A percentile compares a stretch with the other conserved stretches of the same genome.
These are phyloP conservation scores for Schwanniomyces pseudopolymorphus DNA, from an alignment of 805 yeast species.

Conservation along the genomic window DNA sequence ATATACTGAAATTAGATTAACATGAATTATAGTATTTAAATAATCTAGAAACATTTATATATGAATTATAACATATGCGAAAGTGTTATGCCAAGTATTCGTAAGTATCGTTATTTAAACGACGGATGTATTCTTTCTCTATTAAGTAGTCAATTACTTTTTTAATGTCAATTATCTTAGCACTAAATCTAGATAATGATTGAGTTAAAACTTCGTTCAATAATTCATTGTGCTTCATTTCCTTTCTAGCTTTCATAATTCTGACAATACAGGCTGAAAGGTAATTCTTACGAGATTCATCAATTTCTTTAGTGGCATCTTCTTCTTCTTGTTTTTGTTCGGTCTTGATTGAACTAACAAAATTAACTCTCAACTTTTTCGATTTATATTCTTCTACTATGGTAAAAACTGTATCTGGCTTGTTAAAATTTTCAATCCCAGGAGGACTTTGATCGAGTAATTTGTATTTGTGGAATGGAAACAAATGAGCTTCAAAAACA, in stretches of 20 bases:
- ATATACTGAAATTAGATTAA: background rate
- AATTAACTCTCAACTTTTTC: constrained; percentile 79
- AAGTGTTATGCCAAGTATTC: constrained; percentile 68
- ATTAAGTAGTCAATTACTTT: constrained; percentile 80
- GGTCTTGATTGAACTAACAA: constrained; percentile 57
- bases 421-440: constrained; percentile 49
- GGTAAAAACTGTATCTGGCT: constrained; percentile 56
- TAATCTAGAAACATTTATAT: background rate
- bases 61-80: background rate
- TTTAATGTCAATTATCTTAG: constrained; percentile 83
- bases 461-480: constrained; percentile 77
- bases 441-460: constrained; percentile 67
- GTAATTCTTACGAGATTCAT: constrained; percentile 81
- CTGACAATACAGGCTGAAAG: constrained; percentile 93
- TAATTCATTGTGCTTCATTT: constrained; percentile 72
- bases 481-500: constrained; percentile 70
- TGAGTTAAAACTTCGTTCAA: constrained; percentile 88
- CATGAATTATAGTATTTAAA: background rate
- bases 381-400: constrained; percentile 82
- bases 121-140: constrained; percentile 79
- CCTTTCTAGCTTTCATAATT: constrained; percentile 92
- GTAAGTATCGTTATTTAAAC: constrained; percentile 72
- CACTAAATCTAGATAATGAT: constrained; percentile 78
- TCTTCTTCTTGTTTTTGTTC: constrained; percentile 70
- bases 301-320: constrained; percentile 76